These are phyloP conservation scores for Beta macrorhiza DNA, from an alignment of 179 eudicot genomes.

Conservation along the genomic window DNA sequence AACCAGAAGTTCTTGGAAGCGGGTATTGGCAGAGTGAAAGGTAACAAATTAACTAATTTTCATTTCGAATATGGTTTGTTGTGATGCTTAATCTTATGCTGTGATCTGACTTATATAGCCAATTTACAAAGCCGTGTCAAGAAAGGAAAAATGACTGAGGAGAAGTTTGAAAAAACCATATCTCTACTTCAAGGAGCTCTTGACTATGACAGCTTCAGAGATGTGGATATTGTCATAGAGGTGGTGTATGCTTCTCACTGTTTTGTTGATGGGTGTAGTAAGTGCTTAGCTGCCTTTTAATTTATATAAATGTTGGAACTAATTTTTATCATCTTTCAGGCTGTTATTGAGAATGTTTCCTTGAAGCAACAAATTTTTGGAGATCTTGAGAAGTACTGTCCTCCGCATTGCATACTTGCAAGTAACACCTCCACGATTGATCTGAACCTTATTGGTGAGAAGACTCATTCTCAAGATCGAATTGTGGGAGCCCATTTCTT, in stretches of 20 bases:
- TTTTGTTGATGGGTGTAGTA: not conserved
- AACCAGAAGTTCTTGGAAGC: slow-evolving; percentile 70
- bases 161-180: slow-evolving; percentile 70
- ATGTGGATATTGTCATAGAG: slow-evolving; percentile 97
- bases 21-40: slow-evolving; percentile 77
- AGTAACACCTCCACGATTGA: slow-evolving; percentile 97
- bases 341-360: slow-evolving; percentile 82
- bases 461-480: slow-evolving; percentile 78
- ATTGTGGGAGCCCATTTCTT: slow-evolving; percentile 94
- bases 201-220: slow-evolving; percentile 75
- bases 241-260: slow-evolving; percentile 36
- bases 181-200: slow-evolving; percentile 78
- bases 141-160: slow-evolving; percentile 83
- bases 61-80: slow-evolving; percentile 10
- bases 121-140: slow-evolving; percentile 87
- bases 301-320: slow-evolving; percentile 4
- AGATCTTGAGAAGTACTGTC: slow-evolving; percentile 83
- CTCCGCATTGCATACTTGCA: slow-evolving; percentile 90
- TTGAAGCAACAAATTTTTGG: slow-evolving; percentile 88
- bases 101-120: slow-evolving; percentile 44
- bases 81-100: slow-evolving; percentile 12
- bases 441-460: slow-evolving; percentile 83
- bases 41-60: slow-evolving; percentile 29
- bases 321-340: slow-evolving; percentile 43
- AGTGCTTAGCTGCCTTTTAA: not conserved